phyloP scores from a whole-genome alignment of 805 yeast species.

The Monosporozyma yasuniensis region DNA sequence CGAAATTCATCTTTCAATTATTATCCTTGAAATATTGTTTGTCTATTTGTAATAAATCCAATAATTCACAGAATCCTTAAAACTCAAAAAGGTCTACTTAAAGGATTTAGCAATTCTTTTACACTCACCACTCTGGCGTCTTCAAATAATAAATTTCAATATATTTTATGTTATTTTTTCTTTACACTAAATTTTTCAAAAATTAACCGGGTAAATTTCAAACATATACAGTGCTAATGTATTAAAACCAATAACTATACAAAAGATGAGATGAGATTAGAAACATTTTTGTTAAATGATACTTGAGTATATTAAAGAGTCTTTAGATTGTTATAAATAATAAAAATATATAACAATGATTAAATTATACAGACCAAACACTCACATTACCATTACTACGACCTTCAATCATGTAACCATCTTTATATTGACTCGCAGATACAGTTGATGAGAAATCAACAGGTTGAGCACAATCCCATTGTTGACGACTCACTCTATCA shows the following conservation, averaged over 20 bases:
- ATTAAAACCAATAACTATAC: neutral
- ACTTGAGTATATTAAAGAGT: no score
- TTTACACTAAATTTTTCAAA: neutral
- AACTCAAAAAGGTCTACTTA: neutral
- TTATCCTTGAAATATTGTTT: neutral
- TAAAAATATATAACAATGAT: no score
- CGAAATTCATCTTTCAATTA: slow-evolving; percentile 56
- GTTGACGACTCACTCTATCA: slow-evolving; percentile 46
- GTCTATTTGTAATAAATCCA: neutral
- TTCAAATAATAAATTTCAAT: neutral
- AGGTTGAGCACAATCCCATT: slow-evolving; percentile 45
- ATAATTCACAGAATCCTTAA: neutral
- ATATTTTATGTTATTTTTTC: neutral
- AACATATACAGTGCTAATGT: neutral
- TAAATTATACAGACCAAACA: slow-evolving; percentile 53
- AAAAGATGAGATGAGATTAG: no score
- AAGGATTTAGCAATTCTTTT: neutral
- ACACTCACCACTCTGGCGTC: neutral
- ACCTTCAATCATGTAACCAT: slow-evolving; percentile 61
- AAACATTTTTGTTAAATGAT: no score
- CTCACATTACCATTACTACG: slow-evolving; percentile 51
- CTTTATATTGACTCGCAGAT: slow-evolving; percentile 46
- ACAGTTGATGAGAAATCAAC: slow-evolving; percentile 54
- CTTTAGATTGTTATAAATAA: no score
- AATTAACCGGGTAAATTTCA: neutral